Percentiles rank a stretch among this genome's conserved stretches.
Conservation (phyloP, 352 stramenopile species). For the Pythium utonaiense region DNA sequence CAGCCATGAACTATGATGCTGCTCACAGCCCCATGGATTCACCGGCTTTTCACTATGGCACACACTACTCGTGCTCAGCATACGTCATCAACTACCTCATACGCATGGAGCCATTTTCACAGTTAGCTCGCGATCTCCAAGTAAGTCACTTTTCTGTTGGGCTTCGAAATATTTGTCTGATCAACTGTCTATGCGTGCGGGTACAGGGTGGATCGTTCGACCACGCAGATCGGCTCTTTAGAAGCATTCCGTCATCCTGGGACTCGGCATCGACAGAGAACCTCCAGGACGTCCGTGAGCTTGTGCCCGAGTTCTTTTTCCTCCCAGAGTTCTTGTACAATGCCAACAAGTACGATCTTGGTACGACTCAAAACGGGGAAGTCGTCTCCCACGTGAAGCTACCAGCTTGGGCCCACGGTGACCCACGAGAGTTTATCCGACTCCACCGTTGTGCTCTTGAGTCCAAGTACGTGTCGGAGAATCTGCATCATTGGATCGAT, state of each 20-base stretch:
- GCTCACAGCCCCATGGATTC: slow-evolving; percentile 40
- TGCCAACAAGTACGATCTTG: slow-evolving; percentile 63
- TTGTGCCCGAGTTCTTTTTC: slow-evolving; percentile 82
- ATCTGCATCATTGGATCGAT: slow-evolving; percentile 98
- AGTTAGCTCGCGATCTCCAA: slow-evolving; percentile 60
- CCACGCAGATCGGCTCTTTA: slow-evolving; percentile 95
- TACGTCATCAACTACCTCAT: slow-evolving; percentile 98
- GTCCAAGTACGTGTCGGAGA: slow-evolving; percentile 93
- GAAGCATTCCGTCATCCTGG: slow-evolving; percentile 93
- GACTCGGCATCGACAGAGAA: slow-evolving; percentile 92
- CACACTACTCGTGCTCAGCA: slow-evolving; percentile 95
- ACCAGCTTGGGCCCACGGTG: slow-evolving; percentile 92
- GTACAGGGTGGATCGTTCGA: slow-evolving; percentile 81
- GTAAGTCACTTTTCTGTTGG: slow-evolving; percentile 1
- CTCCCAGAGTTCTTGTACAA: slow-evolving; percentile 81
- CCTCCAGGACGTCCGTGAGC: slow-evolving; percentile 79
- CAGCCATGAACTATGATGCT: slow-evolving; percentile 55
- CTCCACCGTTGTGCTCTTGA: slow-evolving; percentile 95
- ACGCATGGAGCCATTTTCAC: slow-evolving; percentile 87
- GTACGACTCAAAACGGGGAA: slow-evolving; percentile 78
- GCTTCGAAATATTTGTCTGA: not conserved
- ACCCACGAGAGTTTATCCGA: slow-evolving; percentile 93
- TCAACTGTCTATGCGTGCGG: not conserved
- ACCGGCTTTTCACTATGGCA: slow-evolving; percentile 96
- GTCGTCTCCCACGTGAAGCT: slow-evolving; percentile 91